A percentile compares a stretch with the other conserved stretches of the same genome.
phyloP scores from a whole-genome alignment of 192 early-diverging fungal genomes.

The Dissophora globulifera region DNA sequence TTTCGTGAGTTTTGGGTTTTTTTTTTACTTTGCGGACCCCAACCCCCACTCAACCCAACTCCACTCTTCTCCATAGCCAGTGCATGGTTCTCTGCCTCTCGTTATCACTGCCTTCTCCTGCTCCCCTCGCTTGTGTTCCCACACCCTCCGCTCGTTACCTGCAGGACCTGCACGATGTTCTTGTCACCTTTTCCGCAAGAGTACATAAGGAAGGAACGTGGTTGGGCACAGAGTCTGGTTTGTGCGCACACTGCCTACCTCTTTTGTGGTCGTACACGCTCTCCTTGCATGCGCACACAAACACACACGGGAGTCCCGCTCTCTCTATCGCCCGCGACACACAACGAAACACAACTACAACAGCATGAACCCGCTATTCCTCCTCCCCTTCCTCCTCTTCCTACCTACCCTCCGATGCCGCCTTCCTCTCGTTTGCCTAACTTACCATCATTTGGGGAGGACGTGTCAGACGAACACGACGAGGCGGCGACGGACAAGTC shows the following conservation, averaged over 20 bases:
- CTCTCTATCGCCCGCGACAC: too few species aligned
- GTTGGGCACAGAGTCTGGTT: constrained; percentile 30
- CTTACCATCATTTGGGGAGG: constrained; percentile 7
- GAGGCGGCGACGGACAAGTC: not conserved
- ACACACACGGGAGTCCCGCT: constrained; percentile 1
- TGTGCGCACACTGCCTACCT: constrained; percentile 12
- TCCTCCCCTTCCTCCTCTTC: too few species aligned
- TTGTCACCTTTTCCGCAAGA: too few species aligned
- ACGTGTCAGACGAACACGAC: not conserved
- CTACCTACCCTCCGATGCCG: not conserved
- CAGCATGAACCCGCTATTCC: too few species aligned
- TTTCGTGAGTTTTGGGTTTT: too few species aligned
- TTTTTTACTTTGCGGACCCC: too few species aligned
- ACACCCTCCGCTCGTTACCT: not conserved
- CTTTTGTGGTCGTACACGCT: not conserved
- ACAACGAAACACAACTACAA: too few species aligned
- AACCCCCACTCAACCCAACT: not conserved
- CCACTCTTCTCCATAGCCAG: too few species aligned
- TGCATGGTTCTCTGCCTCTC: too few species aligned
- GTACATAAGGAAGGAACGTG: constrained; percentile 14
- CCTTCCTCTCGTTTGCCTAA: too few species aligned
- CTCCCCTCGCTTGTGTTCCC: not conserved
- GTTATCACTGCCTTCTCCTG: not conserved
- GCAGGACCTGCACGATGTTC: too few species aligned
- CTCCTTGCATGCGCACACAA: not conserved